Base-by-base conservation (phyloP, 768 basidiomycete genomes). In the Phallus indusiatus region DNA sequence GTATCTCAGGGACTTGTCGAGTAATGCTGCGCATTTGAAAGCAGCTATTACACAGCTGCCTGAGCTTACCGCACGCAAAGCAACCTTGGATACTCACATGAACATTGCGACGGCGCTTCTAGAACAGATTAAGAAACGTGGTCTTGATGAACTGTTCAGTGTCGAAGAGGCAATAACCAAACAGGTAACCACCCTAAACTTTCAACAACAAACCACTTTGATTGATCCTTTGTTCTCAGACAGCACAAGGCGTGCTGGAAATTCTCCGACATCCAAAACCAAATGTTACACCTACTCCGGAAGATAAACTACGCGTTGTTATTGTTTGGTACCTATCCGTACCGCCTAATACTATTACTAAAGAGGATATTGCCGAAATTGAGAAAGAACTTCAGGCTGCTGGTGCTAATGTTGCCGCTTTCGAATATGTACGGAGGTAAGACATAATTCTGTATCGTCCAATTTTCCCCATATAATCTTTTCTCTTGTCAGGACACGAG, bases 21-120 rank as follows among this genome's bases (percentile, higher is more conserved):
- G 90, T 33, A 98, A 98, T 71, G 94, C 96, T 2, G 79, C 91
- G 7, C 89, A 98, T 70, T 75, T 99, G 53, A 98, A 97, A 74
- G 92, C 93, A 0, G 96, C 96, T 8, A 96, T 99, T 68, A 98
- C 94, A 1, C 91, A 94, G 62, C 77, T 99, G 18, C 96, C 96
- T 1, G 96, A 98, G 69, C 76, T 99, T 53, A 98, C 95, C 4
- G 94, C 96, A 3, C 83, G 96, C 47, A 99, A 99, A 67, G 90
- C 93, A 34, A 94, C 90, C 1, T 80, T 99, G 22, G 96, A 99
- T 70, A 93, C 94, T 2, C 96, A 99, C 69, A 98, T 99, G 94
- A 97, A 98, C 72, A 95, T 99, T 58, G 95, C 95, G 37, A 96
- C 94, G 12, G 88, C 94, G 17, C 74, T 99, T 10, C 75, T 99